Evolutionary conservation across 179 eudicot species (phyloP), one percentile per base, ranked within the genome.

Genomic region (Beta lomatogona): DNA sequence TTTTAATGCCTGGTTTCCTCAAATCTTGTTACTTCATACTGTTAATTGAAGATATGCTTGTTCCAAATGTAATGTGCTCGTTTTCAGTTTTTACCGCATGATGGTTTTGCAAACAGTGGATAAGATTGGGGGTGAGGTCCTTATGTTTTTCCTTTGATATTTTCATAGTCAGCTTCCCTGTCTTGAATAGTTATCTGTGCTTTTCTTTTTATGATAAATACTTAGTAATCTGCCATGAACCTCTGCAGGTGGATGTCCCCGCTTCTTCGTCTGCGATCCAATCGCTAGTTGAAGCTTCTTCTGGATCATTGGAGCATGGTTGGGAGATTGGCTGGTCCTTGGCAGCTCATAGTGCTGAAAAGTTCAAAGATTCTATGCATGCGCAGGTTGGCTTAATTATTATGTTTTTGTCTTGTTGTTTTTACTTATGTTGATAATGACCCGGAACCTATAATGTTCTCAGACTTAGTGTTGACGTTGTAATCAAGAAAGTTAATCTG

Each of bases 301-400:
- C 92, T 83, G 89, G 88, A 83, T 89, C 96, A 77, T 22, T 79
- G 61, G 96, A 89, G 72, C 90, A 89, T 77, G 69, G 90, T 45
- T 95, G 99, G 99, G 98, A 95, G 89, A 92, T 91, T 84, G 99
- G 99, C 82, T 96, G 98, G 99, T 94, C 98, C 58, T 88, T 94
- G 79, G 92, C 96, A 64, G 89, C 91, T 31, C 85, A 83, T 41
- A 82, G 36, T 79, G 84, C 87, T 84, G 88, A 82, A 60, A 82
- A 84, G 71, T 79, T 71, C 19, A 64, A 48, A 52, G 89, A 85
- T 82, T 83, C 78, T 80, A 63, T 76, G 80, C 81, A 75, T 71
- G 48, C 80, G 9, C 88, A 88, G 97, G 98, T 93, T 79, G 52
- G 88, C 46, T 54, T 79, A 16, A 55, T 50, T 69, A 22, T 67